Evolutionary conservation across 2,329 filamentous ascomycete species (phyloP), one percentile per base, ranked within the genome.

Genomic region (Nigrospora osmanthi): DNA sequence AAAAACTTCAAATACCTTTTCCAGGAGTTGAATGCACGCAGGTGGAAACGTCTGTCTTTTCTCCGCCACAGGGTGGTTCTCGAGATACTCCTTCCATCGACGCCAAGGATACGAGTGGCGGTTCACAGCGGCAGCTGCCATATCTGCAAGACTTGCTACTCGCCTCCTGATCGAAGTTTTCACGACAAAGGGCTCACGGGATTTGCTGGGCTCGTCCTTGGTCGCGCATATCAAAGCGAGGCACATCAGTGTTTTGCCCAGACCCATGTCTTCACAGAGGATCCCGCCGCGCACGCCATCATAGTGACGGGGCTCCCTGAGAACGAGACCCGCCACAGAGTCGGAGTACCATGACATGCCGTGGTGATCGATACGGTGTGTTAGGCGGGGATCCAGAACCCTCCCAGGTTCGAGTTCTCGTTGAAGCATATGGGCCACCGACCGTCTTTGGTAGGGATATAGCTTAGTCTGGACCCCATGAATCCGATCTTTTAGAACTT

Each of bases 181-280:
- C 50, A 47, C 57, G 37, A 53, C 74, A 67, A 56, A 84, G 78
- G 43, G 83, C 61, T 3, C 81, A 73, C 2, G 90, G 84, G 4
- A 85, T 76, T 15, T 72, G 66, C 6, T 87, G 78, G 11, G 76
- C 49, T 90, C 76, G 31, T 81, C 71, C 54, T 78, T 81, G 0
- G 88, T 95, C 3, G 88, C 83, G 23, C 94, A 69, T 35, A 96
- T 81, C 2, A 89, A 67, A 7, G 84, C 74, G 15, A 97, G 67
- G 51, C 86, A 91, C 11, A 96, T 95, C 23, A 96, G 66, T 0
- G 91, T 96, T 67, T 96, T 97, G 0, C 91, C 90, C 0, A 77
- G 68, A 6, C 84, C 85, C 86, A 90, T 90, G 51, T 87, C 83
- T 58, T 93, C 87, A 0, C 86, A 85, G 13, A 89, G 67, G 13